phyloP scores from a whole-genome alignment of 352 stramenopile species.

The Globisporangium yorkense region DNA sequence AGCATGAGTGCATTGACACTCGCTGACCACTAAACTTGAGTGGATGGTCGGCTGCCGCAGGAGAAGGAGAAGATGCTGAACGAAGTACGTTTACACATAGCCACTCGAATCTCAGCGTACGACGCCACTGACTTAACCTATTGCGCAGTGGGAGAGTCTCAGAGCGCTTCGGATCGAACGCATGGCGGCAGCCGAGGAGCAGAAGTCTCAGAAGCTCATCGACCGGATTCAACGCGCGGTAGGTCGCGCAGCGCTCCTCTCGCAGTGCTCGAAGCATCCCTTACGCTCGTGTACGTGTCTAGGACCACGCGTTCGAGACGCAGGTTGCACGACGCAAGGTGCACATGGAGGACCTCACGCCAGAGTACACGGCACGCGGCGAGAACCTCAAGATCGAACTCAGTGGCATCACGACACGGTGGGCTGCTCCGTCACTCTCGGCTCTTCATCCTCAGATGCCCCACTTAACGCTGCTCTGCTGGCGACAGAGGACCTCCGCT shows the following conservation, averaged over 20 bases:
- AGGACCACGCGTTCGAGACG: constrained; percentile 53
- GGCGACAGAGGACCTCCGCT: constrained; percentile 41
- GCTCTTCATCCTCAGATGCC: neutral
- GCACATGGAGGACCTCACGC: constrained; percentile 49
- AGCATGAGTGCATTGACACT: neutral
- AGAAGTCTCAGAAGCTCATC: constrained; percentile 23
- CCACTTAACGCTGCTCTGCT: neutral
- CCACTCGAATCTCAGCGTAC: neutral
- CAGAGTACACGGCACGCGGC: constrained; percentile 55
- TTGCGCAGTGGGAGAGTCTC: constrained; percentile 42
- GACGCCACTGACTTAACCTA: neutral
- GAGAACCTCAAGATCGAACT: constrained; percentile 56
- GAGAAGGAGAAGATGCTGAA: constrained; percentile 34
- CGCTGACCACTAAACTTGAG: neutral
- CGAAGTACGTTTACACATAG: constrained; percentile 13
- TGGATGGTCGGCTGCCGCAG: constrained; percentile 6
- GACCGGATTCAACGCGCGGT: constrained; percentile 31
- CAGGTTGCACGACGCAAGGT: constrained; percentile 40
- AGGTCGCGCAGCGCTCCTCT: constrained; percentile 1
- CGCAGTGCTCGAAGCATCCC: neutral
- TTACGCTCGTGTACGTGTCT: neutral
- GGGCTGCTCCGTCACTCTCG: neutral
- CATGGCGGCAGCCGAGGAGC: constrained; percentile 21
- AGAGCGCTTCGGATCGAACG: constrained; percentile 27
- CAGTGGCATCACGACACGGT: constrained; percentile 79